Base-by-base conservation (phyloP, 306 rosid genomes). In the Pterocarpus macrocarpus region DNA sequence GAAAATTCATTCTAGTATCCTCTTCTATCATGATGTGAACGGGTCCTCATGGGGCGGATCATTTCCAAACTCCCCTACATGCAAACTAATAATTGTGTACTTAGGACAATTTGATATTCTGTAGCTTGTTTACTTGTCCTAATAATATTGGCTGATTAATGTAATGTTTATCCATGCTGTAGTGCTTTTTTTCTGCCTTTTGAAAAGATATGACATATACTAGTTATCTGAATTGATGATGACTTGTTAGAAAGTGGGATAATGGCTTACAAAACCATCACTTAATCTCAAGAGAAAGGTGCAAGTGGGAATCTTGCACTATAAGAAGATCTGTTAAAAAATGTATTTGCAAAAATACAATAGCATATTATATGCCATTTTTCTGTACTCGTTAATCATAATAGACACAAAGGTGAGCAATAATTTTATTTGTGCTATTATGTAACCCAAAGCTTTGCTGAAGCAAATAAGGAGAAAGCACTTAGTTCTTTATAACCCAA, bases 181-280 rank as follows among this genome's bases (percentile, higher is more conserved):
- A 4, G 44, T 82, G 14, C 12, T 50, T 50, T 32, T 71, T 71
- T 28, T 7, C 32, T 56, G 28, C 17, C 28, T 49, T 78, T 15
- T 10, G 35, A 53, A 69, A 69, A 69, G 69, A 63, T 4, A 38
- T 63, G 72, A 73, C 65, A 70, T 76, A n/a, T 44, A 72, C 79
- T 59, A 49, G 32, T 22, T 56, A 57, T 47, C 44, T 34, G 17
- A 56, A 35, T 64, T 65, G 5, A 73, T 57, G 56, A 78, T 65
- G 53, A 69, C 76, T 58, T 35, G 50, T 58, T 36, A 43, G 86
- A 70, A 73, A 63, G 33, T 36, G 56, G 68, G 28, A 47, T 56
- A 14, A 76, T 44, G 64, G 61, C 65, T 33, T 50, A 67, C 32
- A 45, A 75, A 69, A 75, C 6, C 36, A 64, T 73, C 52, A 64